Percentiles rank a stretch among this genome's conserved stretches.
Evolutionary conservation across 345 rosid species (phyloP).

Genomic region (Aegle marmelos): DNA sequence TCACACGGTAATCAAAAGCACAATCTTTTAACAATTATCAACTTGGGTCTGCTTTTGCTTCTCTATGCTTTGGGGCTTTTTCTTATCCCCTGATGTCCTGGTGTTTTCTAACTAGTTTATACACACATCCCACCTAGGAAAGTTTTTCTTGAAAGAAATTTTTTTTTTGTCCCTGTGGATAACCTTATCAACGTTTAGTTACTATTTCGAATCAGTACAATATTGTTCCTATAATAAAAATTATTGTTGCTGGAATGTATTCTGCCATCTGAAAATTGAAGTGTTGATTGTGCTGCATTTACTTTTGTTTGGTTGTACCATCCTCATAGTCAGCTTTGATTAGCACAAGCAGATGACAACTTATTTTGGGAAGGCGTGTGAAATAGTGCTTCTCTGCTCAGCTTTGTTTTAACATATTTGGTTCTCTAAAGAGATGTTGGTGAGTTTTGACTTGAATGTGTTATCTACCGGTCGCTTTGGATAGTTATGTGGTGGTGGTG

Average conservation of each 20-base stretch:
- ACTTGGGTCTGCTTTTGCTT: not conserved
- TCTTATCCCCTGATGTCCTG: not conserved
- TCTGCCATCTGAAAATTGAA: not conserved
- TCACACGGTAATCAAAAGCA: slow-evolving; percentile 50
- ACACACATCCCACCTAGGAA: not conserved
- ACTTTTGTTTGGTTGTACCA: not conserved
- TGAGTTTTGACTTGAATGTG: not conserved
- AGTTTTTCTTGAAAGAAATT: not conserved
- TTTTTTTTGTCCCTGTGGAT: not conserved
- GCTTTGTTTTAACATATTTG: not conserved
- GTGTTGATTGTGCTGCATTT: slow-evolving; percentile 16
- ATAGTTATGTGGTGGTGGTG: not conserved
- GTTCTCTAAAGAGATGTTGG: not conserved
- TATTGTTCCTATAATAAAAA: not conserved
- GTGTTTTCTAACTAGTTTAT: not conserved
- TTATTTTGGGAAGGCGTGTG: slow-evolving; percentile 3
- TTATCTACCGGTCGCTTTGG: not conserved
- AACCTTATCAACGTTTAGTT: not conserved
- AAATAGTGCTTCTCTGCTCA: not conserved
- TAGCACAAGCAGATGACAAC: not conserved
- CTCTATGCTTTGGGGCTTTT: not conserved
- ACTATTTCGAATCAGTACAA: not conserved
- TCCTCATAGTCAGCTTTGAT: not conserved
- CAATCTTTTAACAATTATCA: slow-evolving; percentile 4
- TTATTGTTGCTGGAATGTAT: slow-evolving; percentile 5